Conservation (phyloP, 257 asterid species). For the Forsythia viridissima region DNA sequence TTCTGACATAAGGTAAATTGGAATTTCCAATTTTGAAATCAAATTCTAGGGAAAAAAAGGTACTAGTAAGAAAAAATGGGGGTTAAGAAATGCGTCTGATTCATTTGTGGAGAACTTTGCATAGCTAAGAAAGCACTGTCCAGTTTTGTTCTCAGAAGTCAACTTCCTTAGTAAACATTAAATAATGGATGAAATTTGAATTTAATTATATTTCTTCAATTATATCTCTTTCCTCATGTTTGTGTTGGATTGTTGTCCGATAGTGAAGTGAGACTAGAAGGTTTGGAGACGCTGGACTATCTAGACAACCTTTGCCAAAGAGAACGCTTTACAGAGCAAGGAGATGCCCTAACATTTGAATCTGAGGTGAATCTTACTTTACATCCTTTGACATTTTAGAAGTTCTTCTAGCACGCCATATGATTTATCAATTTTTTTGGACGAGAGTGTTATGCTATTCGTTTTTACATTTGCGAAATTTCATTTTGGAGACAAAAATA, state of each 20-base stretch:
- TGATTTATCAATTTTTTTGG: no score
- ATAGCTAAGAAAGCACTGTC: no score
- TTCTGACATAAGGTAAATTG: slow-evolving; percentile 81
- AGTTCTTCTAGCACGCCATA: neutral
- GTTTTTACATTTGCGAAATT: neutral
- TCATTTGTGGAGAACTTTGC: no score
- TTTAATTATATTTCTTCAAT: neutral
- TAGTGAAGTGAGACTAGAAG: slow-evolving; percentile 97
- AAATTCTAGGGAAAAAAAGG: no score
- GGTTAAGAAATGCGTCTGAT: no score
- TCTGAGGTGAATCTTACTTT: slow-evolving; percentile 59
- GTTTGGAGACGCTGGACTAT: slow-evolving; percentile 90
- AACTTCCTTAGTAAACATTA: no score
- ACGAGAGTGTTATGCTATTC: no score
- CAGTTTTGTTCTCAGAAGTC: no score
- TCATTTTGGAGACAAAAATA: neutral
- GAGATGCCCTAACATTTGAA: slow-evolving; percentile 94
- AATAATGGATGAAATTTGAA: neutral
- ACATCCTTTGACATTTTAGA: neutral
- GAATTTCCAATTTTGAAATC: no score
- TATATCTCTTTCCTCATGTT: neutral
- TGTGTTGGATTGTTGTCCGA: neutral
- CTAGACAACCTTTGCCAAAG: slow-evolving; percentile 74
- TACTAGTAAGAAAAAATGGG: no score
- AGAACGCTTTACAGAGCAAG: slow-evolving; percentile 94